Conservation (phyloP, 345 rosid genomes). For the Salix dunnii region DNA sequence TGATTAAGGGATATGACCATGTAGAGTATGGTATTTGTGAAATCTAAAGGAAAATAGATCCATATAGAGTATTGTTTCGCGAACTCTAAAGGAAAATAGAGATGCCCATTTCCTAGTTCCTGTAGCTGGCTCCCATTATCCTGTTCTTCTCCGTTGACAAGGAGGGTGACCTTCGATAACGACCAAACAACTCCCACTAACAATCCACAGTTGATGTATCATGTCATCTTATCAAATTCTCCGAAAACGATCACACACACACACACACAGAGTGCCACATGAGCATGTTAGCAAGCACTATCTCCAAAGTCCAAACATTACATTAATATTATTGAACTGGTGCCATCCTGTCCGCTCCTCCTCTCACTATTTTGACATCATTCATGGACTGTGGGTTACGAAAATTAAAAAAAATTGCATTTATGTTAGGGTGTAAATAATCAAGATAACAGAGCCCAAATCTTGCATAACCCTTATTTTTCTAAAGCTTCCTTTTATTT, state of each 20-base stretch:
- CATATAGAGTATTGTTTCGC: background rate
- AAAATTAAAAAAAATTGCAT: background rate
- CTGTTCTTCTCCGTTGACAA: background rate
- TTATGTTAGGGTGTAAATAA: background rate
- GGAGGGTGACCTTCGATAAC: slow-evolving; percentile 4
- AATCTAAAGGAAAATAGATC: background rate
- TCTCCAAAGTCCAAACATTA: background rate
- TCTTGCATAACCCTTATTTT: no score
- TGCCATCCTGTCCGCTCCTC: background rate
- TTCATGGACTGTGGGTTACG: background rate
- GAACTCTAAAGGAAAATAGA: background rate
- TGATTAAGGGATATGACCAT: background rate
- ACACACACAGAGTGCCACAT: background rate
- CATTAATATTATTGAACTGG: background rate
- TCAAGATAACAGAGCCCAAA: no score
- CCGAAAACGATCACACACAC: background rate
- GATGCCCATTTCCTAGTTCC: background rate
- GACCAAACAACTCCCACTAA: slow-evolving; percentile 14
- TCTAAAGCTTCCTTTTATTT: background rate
- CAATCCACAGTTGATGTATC: slow-evolving; percentile 8
- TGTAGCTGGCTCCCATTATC: background rate
- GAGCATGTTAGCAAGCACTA: background rate
- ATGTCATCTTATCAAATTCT: slow-evolving; percentile 9
- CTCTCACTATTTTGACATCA: background rate
- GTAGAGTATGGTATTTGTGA: no score